phyloP scores from a whole-genome alignment of 768 basidiomycete genomes.

The Tulasnella sp. region DNA sequence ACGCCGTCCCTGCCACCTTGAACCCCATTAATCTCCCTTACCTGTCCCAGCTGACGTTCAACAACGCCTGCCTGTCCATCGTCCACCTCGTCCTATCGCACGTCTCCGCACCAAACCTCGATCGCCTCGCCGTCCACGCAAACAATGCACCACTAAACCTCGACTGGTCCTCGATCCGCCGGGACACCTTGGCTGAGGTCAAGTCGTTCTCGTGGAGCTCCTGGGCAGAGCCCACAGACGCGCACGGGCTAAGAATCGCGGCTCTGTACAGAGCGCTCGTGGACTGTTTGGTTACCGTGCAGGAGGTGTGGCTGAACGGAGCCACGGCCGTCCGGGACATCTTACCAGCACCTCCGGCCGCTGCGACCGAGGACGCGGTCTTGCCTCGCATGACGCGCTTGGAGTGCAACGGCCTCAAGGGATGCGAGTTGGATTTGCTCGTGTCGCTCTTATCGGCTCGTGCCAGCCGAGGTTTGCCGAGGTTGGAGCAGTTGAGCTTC shows the following conservation, averaged over 20 bases:
- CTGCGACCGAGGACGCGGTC: not conserved
- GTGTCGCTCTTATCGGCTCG: not conserved
- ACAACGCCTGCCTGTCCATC: constrained; percentile 4
- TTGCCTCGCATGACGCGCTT: not conserved
- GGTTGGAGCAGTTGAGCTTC: constrained; percentile 4
- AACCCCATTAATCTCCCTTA: not conserved
- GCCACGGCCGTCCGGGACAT: not conserved
- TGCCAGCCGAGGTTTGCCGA: not conserved
- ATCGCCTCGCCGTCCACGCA: not conserved
- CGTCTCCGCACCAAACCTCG: not conserved
- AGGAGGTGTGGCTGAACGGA: not conserved
- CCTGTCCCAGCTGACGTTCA: not conserved
- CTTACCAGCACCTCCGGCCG: not conserved
- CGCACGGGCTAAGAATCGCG: not conserved
- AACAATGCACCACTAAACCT: not conserved
- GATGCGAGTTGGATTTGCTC: not conserved
- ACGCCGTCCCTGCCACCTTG: not conserved
- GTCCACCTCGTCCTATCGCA: not conserved
- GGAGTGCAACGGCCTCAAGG: constrained; percentile 7
- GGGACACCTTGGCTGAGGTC: not conserved
- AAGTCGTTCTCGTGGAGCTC: not conserved
- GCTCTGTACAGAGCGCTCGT: not conserved
- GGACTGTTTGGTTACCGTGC: not conserved
- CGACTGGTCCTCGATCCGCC: not conserved
- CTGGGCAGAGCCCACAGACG: not conserved